phyloP scores from a whole-genome alignment of 2,329 filamentous ascomycete species.

The Thelonectria olida region DNA sequence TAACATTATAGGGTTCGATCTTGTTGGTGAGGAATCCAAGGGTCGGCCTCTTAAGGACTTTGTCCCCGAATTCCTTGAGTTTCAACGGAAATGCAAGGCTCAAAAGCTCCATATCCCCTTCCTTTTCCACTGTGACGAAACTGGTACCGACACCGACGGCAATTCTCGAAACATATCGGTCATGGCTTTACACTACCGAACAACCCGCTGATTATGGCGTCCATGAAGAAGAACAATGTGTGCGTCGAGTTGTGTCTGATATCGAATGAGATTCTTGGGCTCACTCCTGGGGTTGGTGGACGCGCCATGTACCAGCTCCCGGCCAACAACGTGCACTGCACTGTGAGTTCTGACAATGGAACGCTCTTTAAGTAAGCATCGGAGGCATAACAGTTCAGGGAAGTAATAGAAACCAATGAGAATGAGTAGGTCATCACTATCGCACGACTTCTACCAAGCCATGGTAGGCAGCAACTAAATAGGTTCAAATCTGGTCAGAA shows the following conservation, averaged over 20 bases:
- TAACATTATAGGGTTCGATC: constrained; percentile 66
- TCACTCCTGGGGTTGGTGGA: constrained; percentile 71
- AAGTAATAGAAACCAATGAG: neutral
- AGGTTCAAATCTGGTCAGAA: no score
- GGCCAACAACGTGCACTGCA: constrained; percentile 78
- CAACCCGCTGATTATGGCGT: constrained; percentile 72
- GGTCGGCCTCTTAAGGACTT: constrained; percentile 68
- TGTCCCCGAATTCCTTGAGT: constrained; percentile 63
- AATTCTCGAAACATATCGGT: constrained; percentile 76
- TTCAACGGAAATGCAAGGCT: constrained; percentile 60
- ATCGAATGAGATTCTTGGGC: constrained; percentile 78
- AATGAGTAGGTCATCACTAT: constrained; percentile 68
- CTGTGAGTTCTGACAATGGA: constrained; percentile 79
- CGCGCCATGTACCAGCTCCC: constrained; percentile 76
- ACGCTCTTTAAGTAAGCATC: constrained; percentile 73
- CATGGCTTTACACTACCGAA: constrained; percentile 76
- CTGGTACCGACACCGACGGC: constrained; percentile 70
- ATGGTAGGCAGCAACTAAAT: constrained; percentile 75
- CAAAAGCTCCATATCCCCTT: constrained; percentile 70
- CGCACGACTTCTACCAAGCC: constrained; percentile 81
- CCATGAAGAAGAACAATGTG: constrained; percentile 70
- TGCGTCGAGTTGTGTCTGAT: constrained; percentile 82
- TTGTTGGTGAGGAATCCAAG: constrained; percentile 73
- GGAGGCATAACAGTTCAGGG: neutral
- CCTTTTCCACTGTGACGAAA: constrained; percentile 81